Conservation (phyloP, 1,284 basidiomycete species). For the Ustilago crameri region DNA sequence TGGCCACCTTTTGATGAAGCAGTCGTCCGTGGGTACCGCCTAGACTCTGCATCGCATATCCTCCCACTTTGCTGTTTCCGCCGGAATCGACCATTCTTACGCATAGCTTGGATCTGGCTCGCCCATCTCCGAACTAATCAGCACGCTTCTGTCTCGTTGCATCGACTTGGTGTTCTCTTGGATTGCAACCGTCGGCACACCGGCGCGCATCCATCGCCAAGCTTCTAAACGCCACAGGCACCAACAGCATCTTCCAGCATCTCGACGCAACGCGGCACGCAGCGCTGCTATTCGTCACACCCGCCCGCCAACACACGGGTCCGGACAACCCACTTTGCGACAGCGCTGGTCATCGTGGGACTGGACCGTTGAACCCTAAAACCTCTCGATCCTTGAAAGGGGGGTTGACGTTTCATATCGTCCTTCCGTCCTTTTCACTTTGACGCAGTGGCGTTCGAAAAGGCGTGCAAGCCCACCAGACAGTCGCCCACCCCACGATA, state of each 20-base stretch:
- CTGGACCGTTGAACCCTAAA: conserved; percentile 18
- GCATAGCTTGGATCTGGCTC: conserved; percentile 4
- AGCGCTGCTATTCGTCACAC: background rate
- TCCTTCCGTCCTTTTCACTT: background rate
- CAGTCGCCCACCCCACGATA: background rate
- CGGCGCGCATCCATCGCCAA: background rate
- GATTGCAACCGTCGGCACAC: background rate
- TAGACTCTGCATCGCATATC: conserved; percentile 6
- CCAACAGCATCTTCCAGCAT: background rate
- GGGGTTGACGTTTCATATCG: conserved; percentile 17
- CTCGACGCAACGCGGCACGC: conserved; percentile 1
- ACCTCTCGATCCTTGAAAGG: background rate
- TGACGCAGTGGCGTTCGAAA: conserved; percentile 6
- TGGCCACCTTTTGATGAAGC: background rate
- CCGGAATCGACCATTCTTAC: conserved; percentile 6
- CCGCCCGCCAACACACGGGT: background rate
- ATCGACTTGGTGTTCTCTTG: background rate
- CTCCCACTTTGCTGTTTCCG: background rate
- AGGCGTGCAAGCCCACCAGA: conserved; percentile 18
- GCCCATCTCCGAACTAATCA: background rate
- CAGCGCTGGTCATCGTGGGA: conserved; percentile 5
- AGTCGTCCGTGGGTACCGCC: background rate
- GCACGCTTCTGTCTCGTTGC: background rate
- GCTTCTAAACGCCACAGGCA: conserved; percentile 4
- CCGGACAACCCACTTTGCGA: conserved; percentile 14